phyloP scores from a whole-genome alignment of 2,329 filamentous ascomycete genomes.

The Diatrype stigma region DNA sequence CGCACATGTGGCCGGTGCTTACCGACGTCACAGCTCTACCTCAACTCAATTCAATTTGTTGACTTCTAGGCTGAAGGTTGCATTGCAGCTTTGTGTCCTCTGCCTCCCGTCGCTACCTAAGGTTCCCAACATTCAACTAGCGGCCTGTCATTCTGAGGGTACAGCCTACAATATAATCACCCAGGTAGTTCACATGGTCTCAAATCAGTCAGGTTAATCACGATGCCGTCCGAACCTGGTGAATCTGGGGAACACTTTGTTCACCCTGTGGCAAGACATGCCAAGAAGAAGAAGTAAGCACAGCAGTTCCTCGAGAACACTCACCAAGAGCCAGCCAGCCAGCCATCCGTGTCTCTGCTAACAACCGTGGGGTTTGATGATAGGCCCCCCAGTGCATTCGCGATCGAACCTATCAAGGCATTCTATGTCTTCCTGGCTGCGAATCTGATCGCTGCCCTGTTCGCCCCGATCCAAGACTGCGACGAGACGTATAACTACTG shows the following conservation, averaged over 20 bases:
- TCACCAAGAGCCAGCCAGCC: background rate
- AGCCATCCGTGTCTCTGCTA: slow-evolving; percentile 1
- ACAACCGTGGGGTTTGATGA: slow-evolving; percentile 1
- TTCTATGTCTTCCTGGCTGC: slow-evolving; percentile 77
- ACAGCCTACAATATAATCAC: no score
- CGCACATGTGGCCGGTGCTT: no score
- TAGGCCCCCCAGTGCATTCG: slow-evolving; percentile 52
- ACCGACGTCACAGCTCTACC: no score
- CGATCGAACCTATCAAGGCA: slow-evolving; percentile 66
- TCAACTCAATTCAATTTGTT: no score
- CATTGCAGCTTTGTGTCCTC: no score
- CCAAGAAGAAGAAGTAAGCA: slow-evolving; percentile 28
- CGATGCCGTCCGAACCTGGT: slow-evolving; percentile 18
- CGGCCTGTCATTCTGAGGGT: no score
- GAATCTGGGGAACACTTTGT: slow-evolving; percentile 17
- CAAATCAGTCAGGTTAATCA: background rate
- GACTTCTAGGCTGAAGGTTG: no score
- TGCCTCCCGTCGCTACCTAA: no score
- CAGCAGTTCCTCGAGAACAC: background rate
- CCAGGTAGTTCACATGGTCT: background rate
- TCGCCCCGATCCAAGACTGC: slow-evolving; percentile 92
- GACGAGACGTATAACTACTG: slow-evolving; percentile 99
- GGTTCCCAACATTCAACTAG: no score
- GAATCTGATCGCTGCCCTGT: slow-evolving; percentile 72
- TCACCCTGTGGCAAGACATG: slow-evolving; percentile 27